phyloP scores from a whole-genome alignment of 2,329 filamentous ascomycete genomes.

The Aspergillus sp. region DNA sequence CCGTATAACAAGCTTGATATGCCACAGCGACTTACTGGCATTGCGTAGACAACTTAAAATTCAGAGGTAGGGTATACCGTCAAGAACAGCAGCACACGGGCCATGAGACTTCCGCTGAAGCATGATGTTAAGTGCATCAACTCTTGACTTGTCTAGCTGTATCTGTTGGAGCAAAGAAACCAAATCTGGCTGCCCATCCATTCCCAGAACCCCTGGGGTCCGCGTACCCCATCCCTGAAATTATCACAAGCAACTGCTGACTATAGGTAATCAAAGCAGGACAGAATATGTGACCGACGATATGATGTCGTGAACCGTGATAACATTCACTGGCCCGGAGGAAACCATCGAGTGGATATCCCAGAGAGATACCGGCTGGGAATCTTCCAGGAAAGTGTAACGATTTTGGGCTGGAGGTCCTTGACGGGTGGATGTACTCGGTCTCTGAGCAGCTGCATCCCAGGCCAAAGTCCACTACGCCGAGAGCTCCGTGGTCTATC shows the following conservation, averaged over 20 bases:
- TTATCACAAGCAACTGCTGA: not conserved
- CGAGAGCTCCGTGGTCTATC: not conserved
- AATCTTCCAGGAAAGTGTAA: no score
- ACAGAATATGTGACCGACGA: not conserved
- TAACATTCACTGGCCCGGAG: not conserved
- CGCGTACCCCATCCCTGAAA: not conserved
- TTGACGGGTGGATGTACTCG: no score
- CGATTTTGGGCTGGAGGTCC: no score
- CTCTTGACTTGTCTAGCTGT: not conserved
- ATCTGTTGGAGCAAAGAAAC: not conserved
- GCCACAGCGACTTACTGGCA: not conserved
- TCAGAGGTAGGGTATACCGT: not conserved
- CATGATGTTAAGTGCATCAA: not conserved
- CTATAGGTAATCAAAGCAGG: not conserved
- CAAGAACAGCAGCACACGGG: not conserved
- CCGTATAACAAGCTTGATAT: not conserved
- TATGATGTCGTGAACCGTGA: not conserved
- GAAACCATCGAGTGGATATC: not conserved
- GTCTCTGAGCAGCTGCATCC: no score
- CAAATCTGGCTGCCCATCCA: not conserved
- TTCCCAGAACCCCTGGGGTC: not conserved
- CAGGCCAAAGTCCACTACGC: not conserved
- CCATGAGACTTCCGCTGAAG: no score
- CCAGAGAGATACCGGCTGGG: not conserved
- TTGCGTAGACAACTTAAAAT: not conserved